A percentile compares a stretch with the other conserved stretches of the same genome.
Evolutionary conservation across 179 eudicot genomes (phyloP).

Genomic region (Corrigiola litoralis): DNA sequence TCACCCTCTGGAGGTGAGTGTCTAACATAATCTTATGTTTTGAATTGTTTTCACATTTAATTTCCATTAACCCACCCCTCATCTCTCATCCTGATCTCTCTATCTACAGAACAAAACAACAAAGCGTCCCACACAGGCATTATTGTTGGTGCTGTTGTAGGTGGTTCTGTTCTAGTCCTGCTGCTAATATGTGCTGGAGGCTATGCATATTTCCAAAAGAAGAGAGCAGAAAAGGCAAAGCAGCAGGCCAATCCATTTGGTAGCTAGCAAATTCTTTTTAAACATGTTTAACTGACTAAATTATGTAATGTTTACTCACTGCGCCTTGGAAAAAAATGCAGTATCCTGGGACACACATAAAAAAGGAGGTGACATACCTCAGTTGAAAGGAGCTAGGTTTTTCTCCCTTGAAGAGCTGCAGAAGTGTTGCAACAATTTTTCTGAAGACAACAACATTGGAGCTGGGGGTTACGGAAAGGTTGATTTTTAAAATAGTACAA

Average conservation of each 20-base stretch:
- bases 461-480: conserved; percentile 94
- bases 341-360: conserved; percentile 64
- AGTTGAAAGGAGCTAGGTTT: conserved; percentile 68
- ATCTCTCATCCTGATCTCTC: conserved; percentile 4
- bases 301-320: neutral
- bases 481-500: neutral
- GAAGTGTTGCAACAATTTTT: conserved; percentile 60
- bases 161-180: conserved; percentile 23
- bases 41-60: too few relatives aligned
- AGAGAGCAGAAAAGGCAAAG: conserved; percentile 29
- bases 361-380: conserved; percentile 52
- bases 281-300: neutral
- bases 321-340: conserved; percentile 36
- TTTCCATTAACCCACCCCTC: too few relatives aligned
- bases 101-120: conserved; percentile 11
- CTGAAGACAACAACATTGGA: conserved; percentile 72
- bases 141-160: conserved; percentile 30
- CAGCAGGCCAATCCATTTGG: conserved; percentile 28
- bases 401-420: conserved; percentile 70
- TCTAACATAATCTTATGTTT: neutral
- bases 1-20: conserved; percentile 12
- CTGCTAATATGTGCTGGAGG: conserved; percentile 26
- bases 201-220: conserved; percentile 31
- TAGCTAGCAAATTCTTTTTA: conserved; percentile 5
- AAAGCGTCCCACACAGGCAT: conserved; percentile 19